Evolutionary conservation across 345 rosid genomes (phyloP), one percentile per base, ranked within the genome.

Genomic region (Eucalyptus shirleyi): DNA sequence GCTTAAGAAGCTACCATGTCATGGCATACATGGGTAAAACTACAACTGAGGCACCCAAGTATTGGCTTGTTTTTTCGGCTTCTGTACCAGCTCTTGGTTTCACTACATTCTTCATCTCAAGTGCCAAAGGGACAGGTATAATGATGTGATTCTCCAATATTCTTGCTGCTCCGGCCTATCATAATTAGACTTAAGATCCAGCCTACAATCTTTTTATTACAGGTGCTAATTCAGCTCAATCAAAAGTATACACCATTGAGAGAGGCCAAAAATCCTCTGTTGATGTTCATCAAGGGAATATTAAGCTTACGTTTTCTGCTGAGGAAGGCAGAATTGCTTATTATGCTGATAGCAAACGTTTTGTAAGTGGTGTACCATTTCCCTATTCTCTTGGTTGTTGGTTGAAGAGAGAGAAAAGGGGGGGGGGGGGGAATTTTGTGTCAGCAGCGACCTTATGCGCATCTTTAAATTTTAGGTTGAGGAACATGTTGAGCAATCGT

Each of bases 21-120:
- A 93, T 86, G 92, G 98, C 98, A 69, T 97, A 97, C 93, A 91
- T 96, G 91, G 98, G 97, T 90, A 92, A 87, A 91, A 87, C 87
- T 82, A 96, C 97, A 51, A 88, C 86, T 32, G 93, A 89, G 91
- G 92, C 91, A 60, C 98, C 98, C 9, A 96, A 95, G 88, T 96
- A 95, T 93, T 95, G 97, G 98, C 96, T 98, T 89, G 97, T 96
- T 89, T 98, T 98, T 91, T 60, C 94, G 30, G 97, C 91, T 40
- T 95, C 96, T 90, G 96, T 95, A 42, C 98, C 99, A 90, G 97
- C 99, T 86, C 96, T 98, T 88, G 99, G 99, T 89, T 98, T 96
- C 95, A 95, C 92, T 92, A 96, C 98, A 82, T 98, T 97, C 92
- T 90, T 93, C 72, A 92, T 98, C 91, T 95, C 97, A 77, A 90